Evolutionary conservation across 2,329 filamentous ascomycete species (phyloP).

Genomic region (Coniella lustricola): DNA sequence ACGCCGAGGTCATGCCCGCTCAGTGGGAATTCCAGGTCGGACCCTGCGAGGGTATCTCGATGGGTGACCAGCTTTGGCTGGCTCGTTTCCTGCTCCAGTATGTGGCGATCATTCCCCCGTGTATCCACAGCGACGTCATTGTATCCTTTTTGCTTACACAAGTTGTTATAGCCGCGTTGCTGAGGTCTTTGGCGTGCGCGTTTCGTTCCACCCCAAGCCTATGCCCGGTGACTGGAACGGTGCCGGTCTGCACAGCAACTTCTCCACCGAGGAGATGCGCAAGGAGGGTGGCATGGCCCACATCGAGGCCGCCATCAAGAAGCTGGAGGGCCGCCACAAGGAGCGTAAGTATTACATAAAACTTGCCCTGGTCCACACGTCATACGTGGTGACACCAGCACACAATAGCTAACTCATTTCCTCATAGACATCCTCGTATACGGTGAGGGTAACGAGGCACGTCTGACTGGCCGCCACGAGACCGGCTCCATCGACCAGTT

Average conservation of each 20-base stretch:
- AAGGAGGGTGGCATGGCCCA: slow-evolving; percentile 88
- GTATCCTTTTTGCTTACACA: background rate
- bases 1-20: slow-evolving; percentile 95
- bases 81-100: slow-evolving; percentile 74
- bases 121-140: background rate
- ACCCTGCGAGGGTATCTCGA: slow-evolving; percentile 77
- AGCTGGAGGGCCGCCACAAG: slow-evolving; percentile 50
- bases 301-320: slow-evolving; percentile 83
- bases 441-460: slow-evolving; percentile 85
- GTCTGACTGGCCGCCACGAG: slow-evolving; percentile 90
- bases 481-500: slow-evolving; percentile 92
- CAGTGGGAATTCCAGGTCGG: slow-evolving; percentile 99
- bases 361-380: background rate
- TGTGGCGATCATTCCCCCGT: background rate
- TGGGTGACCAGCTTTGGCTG: slow-evolving; percentile 93
- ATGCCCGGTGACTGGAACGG: slow-evolving; percentile 76
- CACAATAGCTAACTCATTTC: slow-evolving; percentile 26
- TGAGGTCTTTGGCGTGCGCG: slow-evolving; percentile 94
- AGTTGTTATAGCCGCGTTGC: slow-evolving; percentile 55
- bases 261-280: slow-evolving; percentile 85
- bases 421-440: slow-evolving; percentile 28
- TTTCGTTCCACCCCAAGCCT: slow-evolving; percentile 89
- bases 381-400: slow-evolving; percentile 6
- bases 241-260: slow-evolving; percentile 88
- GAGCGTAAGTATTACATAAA: slow-evolving; percentile 54